Evolutionary conservation across 495 filamentous ascomycete genomes (phyloP).

Genomic region (Lophium mytilinum): DNA sequence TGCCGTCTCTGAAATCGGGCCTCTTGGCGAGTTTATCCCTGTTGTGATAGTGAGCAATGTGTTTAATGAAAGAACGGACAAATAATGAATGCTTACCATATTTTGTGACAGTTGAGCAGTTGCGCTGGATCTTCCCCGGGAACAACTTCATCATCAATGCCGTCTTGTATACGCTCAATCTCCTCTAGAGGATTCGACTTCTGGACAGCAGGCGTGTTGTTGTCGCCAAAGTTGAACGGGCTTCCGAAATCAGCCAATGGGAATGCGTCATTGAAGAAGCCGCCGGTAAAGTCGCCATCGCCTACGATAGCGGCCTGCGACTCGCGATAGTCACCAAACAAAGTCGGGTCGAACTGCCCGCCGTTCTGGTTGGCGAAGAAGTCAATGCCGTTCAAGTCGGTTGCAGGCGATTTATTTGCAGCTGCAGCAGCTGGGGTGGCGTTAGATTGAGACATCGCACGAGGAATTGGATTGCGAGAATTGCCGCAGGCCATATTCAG

Average conservation of each 20-base stretch:
- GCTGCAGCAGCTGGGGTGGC: constrained; percentile 25
- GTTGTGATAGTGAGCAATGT: constrained; percentile 12
- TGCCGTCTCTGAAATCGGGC: constrained; percentile 75
- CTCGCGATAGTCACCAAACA: constrained; percentile 92
- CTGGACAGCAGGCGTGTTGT: constrained; percentile 33
- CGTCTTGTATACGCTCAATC: constrained; percentile 61
- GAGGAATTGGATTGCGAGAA: constrained; percentile 58
- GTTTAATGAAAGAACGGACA: neutral
- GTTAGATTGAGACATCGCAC: constrained; percentile 31
- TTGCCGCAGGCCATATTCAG: constrained; percentile 67
- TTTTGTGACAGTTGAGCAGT: constrained; percentile 77
- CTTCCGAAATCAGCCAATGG: constrained; percentile 65
- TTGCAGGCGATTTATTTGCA: constrained; percentile 26
- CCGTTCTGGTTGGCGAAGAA: constrained; percentile 79
- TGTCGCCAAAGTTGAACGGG: constrained; percentile 59
- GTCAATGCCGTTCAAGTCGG: constrained; percentile 47
- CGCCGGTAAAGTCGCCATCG: constrained; percentile 55
- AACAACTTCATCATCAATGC: constrained; percentile 57
- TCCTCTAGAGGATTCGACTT: constrained; percentile 67
- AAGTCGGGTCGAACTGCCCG: constrained; percentile 80
- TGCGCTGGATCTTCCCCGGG: constrained; percentile 55
- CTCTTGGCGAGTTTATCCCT: constrained; percentile 91
- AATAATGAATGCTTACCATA: constrained; percentile 60
- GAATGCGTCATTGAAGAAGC: constrained; percentile 86
- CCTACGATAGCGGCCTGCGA: constrained; percentile 65